These are phyloP conservation scores for Arctostaphylos glauca DNA, from an alignment of 148 eudicot species.

Conservation along the genomic window DNA sequence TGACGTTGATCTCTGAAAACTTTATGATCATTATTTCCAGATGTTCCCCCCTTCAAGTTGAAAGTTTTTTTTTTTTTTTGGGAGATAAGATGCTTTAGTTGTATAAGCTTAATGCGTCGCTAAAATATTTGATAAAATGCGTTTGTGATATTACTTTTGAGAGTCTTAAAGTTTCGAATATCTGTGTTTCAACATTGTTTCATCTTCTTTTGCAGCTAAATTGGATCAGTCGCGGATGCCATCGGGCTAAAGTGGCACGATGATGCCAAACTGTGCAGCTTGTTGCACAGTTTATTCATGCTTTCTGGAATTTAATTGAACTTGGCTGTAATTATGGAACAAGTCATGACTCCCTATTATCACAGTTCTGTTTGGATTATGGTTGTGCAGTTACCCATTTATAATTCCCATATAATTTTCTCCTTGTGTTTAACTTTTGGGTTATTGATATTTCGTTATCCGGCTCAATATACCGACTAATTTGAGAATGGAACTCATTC, in stretches of 20 bases:
- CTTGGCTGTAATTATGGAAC: constrained; percentile 7
- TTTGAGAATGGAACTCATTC: no score
- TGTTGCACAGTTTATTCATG: constrained; percentile 10
- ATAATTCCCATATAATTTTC: no score
- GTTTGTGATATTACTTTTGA: background rate
- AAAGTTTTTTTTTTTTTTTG: background rate
- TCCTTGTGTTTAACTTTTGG: no score
- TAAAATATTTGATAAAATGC: background rate
- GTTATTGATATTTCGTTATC: no score
- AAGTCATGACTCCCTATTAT: constrained; percentile 8
- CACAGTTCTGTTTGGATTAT: background rate
- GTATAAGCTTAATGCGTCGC: background rate
- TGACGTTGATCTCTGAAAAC: background rate
- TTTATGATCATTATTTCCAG: background rate
- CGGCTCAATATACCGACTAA: no score
- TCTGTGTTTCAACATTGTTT: background rate
- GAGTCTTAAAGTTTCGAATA: background rate
- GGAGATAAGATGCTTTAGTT: background rate
- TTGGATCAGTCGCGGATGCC: constrained; percentile 4
- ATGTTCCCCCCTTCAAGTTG: background rate
- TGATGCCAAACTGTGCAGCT: constrained; percentile 1
- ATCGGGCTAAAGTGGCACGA: background rate
- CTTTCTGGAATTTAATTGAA: constrained; percentile 5
- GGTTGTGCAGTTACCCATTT: no score
- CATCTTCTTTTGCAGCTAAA: constrained; percentile 12